Base-by-base conservation (phyloP, 768 basidiomycete genomes). In the Lentinula edodes region DNA sequence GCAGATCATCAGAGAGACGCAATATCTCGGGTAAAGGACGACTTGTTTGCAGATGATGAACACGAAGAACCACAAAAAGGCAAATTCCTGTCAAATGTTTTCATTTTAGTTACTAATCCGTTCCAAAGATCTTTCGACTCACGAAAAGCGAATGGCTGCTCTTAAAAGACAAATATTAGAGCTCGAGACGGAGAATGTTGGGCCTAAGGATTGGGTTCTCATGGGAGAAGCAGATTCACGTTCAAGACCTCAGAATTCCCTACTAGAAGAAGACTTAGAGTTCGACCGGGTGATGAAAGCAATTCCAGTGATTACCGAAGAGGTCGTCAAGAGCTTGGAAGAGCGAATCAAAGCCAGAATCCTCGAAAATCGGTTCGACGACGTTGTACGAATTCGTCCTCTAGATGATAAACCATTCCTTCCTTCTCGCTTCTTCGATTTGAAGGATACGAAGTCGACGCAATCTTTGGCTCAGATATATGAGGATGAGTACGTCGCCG, bases 381-480 rank as follows among this genome's bases (percentile, higher is more conserved):
- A 98, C 68, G 94, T 98, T 38, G 83, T 91, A 58, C 90, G 95
- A n/a, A 79, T 87, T 61, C 84, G 89, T 2, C 81, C 88, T 0
- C 70, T 87, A 58, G 90, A 93, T 46, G 87, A 94, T 65, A 91
- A 89, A 65, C 87, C 95, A 0, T 98, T 95, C 80, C 77, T 98
- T 0, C 93, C 96, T 0, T 97, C 94, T 0, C 85, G 90, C 36
- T 78, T 92, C 60, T 85, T 97, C 62, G 95, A 98, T 70, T 76
- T 98, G 8, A 87, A 93, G 71, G 95, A 96, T 68, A 87, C 85
- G 3, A 91, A 95, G 70, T 95, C 92, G 7, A 79, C 84, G 4
- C 89, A 93, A 70, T 95, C 92, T 0, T 83, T 99, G 51, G 95
- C 95, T 13, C 91, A 98, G 75, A 91, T 99, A 43, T 98, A 98